A percentile compares a stretch with the other conserved stretches of the same genome.
Evolutionary conservation across 1,139 yeast species (phyloP).

Genomic region (Debaryomyces udenii): DNA sequence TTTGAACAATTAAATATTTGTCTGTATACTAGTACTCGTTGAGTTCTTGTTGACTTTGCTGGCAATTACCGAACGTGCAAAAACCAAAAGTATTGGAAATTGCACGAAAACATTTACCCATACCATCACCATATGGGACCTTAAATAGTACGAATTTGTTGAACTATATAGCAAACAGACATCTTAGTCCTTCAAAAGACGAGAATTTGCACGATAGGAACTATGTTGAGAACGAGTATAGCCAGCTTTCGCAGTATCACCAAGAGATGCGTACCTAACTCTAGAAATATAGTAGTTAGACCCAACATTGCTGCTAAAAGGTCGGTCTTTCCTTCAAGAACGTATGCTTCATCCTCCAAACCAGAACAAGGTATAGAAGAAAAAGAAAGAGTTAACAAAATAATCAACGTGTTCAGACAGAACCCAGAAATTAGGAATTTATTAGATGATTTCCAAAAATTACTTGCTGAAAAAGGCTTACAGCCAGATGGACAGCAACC

Average conservation of each 20-base stretch:
- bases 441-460: slow-evolving; percentile 34
- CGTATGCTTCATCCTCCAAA: slow-evolving; percentile 15
- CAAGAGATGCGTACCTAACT: not conserved
- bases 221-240: slow-evolving; percentile 3
- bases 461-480: slow-evolving; percentile 39
- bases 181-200: too few species aligned
- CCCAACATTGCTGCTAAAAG: slow-evolving; percentile 1
- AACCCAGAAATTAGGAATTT: slow-evolving; percentile 34
- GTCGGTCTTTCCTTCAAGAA: slow-evolving; percentile 5
- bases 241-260: not conserved
- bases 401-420: slow-evolving; percentile 21
- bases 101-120: not conserved
- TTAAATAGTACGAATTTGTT: too few species aligned
- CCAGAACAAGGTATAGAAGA: slow-evolving; percentile 16
- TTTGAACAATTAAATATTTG: not conserved
- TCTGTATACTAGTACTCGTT: not conserved
- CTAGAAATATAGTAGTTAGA: not conserved
- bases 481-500: slow-evolving; percentile 36
- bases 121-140: not conserved
- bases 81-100: not conserved
- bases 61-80: slow-evolving; percentile 3
- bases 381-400: slow-evolving; percentile 22
- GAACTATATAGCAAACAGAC: too few species aligned
- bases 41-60: slow-evolving; percentile 7
- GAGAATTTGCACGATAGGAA: too few species aligned